Conservation (phyloP, 164 flowering plant species). For the Cinnamomum micranthum region DNA sequence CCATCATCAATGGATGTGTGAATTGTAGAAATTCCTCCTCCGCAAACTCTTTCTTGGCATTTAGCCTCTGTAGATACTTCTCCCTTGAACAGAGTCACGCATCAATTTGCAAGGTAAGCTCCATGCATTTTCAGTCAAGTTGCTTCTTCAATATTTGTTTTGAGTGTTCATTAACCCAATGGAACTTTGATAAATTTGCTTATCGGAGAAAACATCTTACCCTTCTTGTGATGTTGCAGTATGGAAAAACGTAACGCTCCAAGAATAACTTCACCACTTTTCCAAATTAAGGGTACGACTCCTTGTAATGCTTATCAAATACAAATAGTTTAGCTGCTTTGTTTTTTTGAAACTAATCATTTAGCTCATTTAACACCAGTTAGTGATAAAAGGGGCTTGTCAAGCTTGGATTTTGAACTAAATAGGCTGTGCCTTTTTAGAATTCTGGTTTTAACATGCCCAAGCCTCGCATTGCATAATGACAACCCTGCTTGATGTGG, state of each 20-base stretch:
- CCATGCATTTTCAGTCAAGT: not conserved
- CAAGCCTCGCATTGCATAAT: not conserved
- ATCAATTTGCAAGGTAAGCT: conserved; percentile 19
- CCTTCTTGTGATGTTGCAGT: conserved; percentile 34
- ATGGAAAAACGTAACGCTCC: conserved; percentile 35
- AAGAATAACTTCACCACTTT: conserved; percentile 36
- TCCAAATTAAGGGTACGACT: conserved; percentile 16
- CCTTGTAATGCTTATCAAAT: too few species aligned
- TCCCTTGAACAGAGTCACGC: conserved; percentile 41
- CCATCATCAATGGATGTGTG: not conserved
- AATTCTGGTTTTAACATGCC: not conserved
- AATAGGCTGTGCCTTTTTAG: too few species aligned
- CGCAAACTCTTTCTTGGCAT: conserved; percentile 94
- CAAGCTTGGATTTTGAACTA: too few species aligned
- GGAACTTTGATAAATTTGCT: not conserved
- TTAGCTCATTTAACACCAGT: too few species aligned
- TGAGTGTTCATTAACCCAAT: too few species aligned
- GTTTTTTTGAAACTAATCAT: too few species aligned
- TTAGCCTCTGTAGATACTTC: conserved; percentile 75
- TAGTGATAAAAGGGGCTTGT: too few species aligned
- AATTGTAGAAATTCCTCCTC: conserved; percentile 51
- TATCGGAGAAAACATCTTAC: not conserved
- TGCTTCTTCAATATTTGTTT: not conserved
- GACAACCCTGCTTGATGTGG: not conserved
- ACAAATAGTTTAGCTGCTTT: too few species aligned